Conservation (phyloP, 2,329 filamentous ascomycete genomes). For the Erysiphe neolycopersici region DNA sequence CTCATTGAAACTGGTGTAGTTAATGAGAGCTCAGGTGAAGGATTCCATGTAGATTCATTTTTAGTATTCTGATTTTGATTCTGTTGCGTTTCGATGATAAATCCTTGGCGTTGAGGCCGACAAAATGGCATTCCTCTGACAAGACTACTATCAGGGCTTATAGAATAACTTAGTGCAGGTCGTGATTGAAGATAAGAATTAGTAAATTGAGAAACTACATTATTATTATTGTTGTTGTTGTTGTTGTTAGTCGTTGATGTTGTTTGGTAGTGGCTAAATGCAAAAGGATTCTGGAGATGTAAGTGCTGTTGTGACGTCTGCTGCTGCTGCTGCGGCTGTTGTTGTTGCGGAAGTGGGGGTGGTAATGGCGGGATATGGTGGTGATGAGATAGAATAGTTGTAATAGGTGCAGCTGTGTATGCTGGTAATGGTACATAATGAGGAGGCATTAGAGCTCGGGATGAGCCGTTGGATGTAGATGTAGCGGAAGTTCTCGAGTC, state of each 20-base stretch:
- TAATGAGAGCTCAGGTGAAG: slow-evolving; percentile 2
- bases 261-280: slow-evolving; percentile 15
- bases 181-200: slow-evolving; percentile 11
- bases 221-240: slow-evolving; percentile 11
- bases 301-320: slow-evolving; percentile 2
- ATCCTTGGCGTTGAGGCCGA: slow-evolving; percentile 13
- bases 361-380: slow-evolving; percentile 8
- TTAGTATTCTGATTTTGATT: slow-evolving; percentile 16
- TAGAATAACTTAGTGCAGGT: slow-evolving; percentile 12
- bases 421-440: slow-evolving; percentile 21
- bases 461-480: slow-evolving; percentile 13
- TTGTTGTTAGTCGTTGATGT: too few relatives aligned
- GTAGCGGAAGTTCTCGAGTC: slow-evolving; percentile 16
- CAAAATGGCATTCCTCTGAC: slow-evolving; percentile 9
- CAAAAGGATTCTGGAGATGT: slow-evolving; percentile 16
- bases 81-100: slow-evolving; percentile 8
- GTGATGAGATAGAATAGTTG: slow-evolving; percentile 16
- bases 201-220: slow-evolving; percentile 8
- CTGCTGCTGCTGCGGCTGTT: background rate
- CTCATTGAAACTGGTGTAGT: slow-evolving; percentile 3
- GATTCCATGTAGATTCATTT: slow-evolving; percentile 11
- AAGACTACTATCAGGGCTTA: slow-evolving; percentile 4
- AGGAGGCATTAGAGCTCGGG: slow-evolving; percentile 19
- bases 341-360: slow-evolving; percentile 1
- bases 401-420: slow-evolving; percentile 20